Evolutionary conservation across 331 rosid species (phyloP).

Genomic region (Rosa hybrid): DNA sequence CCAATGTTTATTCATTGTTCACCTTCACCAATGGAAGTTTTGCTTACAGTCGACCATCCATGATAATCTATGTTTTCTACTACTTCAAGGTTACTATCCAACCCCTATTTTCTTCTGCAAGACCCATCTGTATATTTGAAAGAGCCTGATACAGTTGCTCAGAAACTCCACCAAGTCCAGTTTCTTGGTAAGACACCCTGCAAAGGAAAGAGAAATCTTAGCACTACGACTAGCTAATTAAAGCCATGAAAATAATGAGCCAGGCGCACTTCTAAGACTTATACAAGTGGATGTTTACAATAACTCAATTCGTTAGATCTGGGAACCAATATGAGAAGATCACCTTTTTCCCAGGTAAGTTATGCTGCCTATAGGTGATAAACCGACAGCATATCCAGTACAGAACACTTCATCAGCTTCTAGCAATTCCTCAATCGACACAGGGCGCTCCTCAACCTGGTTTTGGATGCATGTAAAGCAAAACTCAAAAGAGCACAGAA

Average conservation of each 20-base stretch:
- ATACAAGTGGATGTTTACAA: too few relatives aligned
- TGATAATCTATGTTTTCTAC: neutral
- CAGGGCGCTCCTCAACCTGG: conserved; percentile 21
- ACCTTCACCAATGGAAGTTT: neutral
- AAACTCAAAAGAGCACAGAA: neutral
- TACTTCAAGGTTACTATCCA: conserved; percentile 17
- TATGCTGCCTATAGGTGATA: conserved; percentile 24
- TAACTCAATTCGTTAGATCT: neutral
- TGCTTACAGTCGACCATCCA: neutral
- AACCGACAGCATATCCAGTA: conserved; percentile 14
- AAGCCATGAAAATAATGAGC: neutral
- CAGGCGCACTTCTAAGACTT: too few relatives aligned
- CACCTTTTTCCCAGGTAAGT: conserved; percentile 8
- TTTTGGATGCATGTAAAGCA: neutral
- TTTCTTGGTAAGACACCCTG: conserved; percentile 6
- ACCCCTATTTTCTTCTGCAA: conserved; percentile 7
- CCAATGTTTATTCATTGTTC: neutral
- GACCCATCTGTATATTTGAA: conserved; percentile 18
- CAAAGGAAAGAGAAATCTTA: neutral
- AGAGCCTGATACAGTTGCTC: conserved; percentile 14
- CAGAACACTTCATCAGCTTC: conserved; percentile 27
- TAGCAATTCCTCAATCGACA: conserved; percentile 12
- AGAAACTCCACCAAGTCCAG: conserved; percentile 8
- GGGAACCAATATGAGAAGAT: neutral
- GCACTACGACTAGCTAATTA: neutral